Percentiles rank a stretch among this genome's conserved stretches.
These are phyloP conservation scores for Nelumbo lutea DNA, from an alignment of 164 flowering plant species.

Conservation along the genomic window DNA sequence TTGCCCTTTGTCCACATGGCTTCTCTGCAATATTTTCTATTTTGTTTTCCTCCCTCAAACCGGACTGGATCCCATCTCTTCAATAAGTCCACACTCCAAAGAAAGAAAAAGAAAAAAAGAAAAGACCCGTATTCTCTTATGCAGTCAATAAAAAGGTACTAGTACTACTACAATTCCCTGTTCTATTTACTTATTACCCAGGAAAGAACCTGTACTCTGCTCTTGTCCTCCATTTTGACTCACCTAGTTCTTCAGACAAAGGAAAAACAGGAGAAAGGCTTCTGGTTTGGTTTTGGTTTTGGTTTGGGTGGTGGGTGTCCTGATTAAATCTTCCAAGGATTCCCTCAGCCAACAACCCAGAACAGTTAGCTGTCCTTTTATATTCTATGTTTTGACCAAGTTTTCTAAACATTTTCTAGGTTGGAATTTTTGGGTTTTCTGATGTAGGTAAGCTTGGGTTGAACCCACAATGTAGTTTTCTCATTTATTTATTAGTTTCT, in stretches of 20 bases:
- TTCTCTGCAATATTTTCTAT: not conserved
- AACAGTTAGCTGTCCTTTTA: not conserved
- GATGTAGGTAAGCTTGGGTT: slow-evolving; percentile 3
- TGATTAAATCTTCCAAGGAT: not conserved
- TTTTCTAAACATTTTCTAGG: slow-evolving; percentile 4
- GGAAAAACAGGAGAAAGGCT: slow-evolving; percentile 1
- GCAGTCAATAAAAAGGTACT: no score
- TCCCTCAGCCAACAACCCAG: not conserved
- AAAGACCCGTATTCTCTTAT: no score
- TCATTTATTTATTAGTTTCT: not conserved
- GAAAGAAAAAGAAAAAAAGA: not conserved
- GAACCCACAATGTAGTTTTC: slow-evolving; percentile 1
- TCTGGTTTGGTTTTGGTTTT: not conserved
- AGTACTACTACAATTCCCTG: no score
- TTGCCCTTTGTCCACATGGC: not conserved
- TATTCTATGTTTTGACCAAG: not conserved
- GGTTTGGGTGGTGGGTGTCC: no score
- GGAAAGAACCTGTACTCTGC: not conserved
- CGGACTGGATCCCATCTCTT: slow-evolving; percentile 4
- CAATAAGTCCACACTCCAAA: not conserved
- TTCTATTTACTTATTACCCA: slow-evolving; percentile 1
- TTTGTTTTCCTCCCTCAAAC: slow-evolving; percentile 1
- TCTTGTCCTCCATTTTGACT: not conserved
- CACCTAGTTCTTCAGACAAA: not conserved
- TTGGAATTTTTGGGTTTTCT: not conserved